phyloP scores from a whole-genome alignment of 2,329 filamentous ascomycete genomes.

The Exserohilum rostratum region DNA sequence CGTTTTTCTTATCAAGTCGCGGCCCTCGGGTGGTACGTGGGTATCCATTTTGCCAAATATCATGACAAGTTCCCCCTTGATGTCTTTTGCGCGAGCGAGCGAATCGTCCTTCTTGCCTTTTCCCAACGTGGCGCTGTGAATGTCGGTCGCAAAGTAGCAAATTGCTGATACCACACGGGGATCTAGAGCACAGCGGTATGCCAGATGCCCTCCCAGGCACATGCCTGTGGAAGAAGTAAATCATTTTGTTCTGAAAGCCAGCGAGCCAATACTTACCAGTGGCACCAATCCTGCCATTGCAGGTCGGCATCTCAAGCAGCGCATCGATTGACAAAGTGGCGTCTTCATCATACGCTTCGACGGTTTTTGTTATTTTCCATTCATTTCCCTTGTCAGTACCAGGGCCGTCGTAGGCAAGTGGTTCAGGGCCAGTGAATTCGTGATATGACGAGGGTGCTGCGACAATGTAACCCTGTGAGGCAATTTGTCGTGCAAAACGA shows the following conservation, averaged over 20 bases:
- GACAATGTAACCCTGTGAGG: slow-evolving; percentile 90
- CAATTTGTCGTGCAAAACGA: slow-evolving; percentile 89
- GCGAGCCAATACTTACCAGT: slow-evolving; percentile 28
- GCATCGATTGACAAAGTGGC: slow-evolving; percentile 52
- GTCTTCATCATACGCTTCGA: slow-evolving; percentile 79
- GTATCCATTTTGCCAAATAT: slow-evolving; percentile 93
- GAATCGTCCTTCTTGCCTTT: slow-evolving; percentile 68
- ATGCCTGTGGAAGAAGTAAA: slow-evolving; percentile 62
- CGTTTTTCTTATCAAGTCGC: slow-evolving; percentile 82
- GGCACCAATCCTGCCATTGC: slow-evolving; percentile 71
- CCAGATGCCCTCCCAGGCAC: slow-evolving; percentile 91
- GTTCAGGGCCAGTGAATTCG: slow-evolving; percentile 85
- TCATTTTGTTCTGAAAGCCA: slow-evolving; percentile 55
- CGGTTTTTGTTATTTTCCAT: slow-evolving; percentile 84
- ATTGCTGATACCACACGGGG: slow-evolving; percentile 76
- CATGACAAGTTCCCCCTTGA: slow-evolving; percentile 81
- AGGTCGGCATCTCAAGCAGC: slow-evolving; percentile 52
- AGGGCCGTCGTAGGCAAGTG: slow-evolving; percentile 82
- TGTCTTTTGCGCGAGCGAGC: slow-evolving; percentile 65
- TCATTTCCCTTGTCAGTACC: slow-evolving; percentile 88
- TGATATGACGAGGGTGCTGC: slow-evolving; percentile 91
- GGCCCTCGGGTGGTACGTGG: slow-evolving; percentile 81
- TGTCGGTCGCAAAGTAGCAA: slow-evolving; percentile 91
- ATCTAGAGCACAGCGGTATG: slow-evolving; percentile 75
- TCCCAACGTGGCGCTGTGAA: slow-evolving; percentile 80